A percentile compares a stretch with the other conserved stretches of the same genome.
Conservation (phyloP, 1,139 yeast genomes). For the Yamadazyma dendronema region DNA sequence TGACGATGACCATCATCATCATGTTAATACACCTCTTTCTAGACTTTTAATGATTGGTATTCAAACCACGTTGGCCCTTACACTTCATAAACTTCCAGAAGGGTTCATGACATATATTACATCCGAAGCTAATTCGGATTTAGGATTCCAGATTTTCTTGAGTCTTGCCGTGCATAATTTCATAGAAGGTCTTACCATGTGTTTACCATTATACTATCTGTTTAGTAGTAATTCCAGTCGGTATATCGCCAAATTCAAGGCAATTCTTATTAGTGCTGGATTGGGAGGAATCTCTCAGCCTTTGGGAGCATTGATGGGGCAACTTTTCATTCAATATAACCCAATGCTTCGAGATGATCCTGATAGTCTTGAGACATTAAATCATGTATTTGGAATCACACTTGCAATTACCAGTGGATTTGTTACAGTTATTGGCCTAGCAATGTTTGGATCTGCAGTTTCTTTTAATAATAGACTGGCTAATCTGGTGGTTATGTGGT, state of each 20-base stretch:
- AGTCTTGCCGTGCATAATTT: conserved; percentile 87
- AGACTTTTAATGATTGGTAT: conserved; percentile 79
- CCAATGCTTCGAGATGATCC: conserved; percentile 20
- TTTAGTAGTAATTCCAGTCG: conserved; percentile 21
- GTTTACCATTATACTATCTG: conserved; percentile 82
- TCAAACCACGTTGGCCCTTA: conserved; percentile 85
- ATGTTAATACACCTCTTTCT: conserved; percentile 73
- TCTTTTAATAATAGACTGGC: conserved; percentile 61
- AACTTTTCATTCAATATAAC: conserved; percentile 47
- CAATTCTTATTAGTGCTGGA: conserved; percentile 61
- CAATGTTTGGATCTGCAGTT: conserved; percentile 81
- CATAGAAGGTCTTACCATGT: conserved; percentile 95
- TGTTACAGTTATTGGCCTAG: conserved; percentile 72
- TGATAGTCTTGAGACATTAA: conserved; percentile 30
- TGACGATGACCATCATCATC: conserved; percentile 85
- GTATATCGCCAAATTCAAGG: conserved; percentile 51
- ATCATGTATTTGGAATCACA: conserved; percentile 57
- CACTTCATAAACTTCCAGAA: conserved; percentile 91
- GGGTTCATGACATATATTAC: conserved; percentile 88
- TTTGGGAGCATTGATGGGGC: conserved; percentile 78
- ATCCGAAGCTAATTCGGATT: conserved; percentile 64
- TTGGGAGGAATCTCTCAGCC: conserved; percentile 90
- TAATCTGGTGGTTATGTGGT: conserved; percentile 53
- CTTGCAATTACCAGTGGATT: conserved; percentile 83
- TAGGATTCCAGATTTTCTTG: conserved; percentile 79